Base-by-base conservation (phyloP, 2,329 filamentous ascomycete genomes). In the Diaporthe citrichinensis region DNA sequence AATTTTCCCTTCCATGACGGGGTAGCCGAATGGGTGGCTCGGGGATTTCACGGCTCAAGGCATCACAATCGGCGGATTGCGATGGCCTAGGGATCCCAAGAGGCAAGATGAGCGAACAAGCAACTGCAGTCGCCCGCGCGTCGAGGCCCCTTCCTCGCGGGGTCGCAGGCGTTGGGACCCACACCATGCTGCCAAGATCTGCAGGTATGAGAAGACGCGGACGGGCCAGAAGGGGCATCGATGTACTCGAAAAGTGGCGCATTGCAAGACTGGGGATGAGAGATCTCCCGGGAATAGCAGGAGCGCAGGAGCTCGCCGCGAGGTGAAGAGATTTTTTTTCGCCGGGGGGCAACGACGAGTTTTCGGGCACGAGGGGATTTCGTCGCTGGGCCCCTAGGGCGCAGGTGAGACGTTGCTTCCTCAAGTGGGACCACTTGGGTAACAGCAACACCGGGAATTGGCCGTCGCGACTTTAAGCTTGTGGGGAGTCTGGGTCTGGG, bases 361-460 rank as follows among this genome's bases (percentile, higher is more conserved):
- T 69, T 55, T 59, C 41, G 23, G 23, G 74, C 49, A 44, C 5
- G 39, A 44, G 39, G 58, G 62, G 58, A 72, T 65, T 72, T 58
- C 31, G 39, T 46, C 31, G 25, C 31, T 36, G 44, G 41, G 5
- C 31, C 31, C 6, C 44, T n/a, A 31, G 41, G 9, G n/a, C 23
- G 20, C 3, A 53, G 34, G 57, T 74, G 67, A 53, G 73, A 65
- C 25, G 73, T 44, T 57, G 57, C 36, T 69, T 36, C 2, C 61
- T 46, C 2, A n/a, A 28, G 74, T 74, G 74, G 74, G 34, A 57
- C 62, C 71, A 46, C 62, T 76, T 74, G 39, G 46, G 71, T 76
- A 76, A 76, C 53, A 58, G 55, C n/a, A 76, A 76, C 17, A 20
- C 12, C 1, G 39, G 31, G 65, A 73, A 76, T 73, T 76, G 71